Conservation (phyloP, 2,329 filamentous ascomycete species). For the Pseudogymnoascus sp. region DNA sequence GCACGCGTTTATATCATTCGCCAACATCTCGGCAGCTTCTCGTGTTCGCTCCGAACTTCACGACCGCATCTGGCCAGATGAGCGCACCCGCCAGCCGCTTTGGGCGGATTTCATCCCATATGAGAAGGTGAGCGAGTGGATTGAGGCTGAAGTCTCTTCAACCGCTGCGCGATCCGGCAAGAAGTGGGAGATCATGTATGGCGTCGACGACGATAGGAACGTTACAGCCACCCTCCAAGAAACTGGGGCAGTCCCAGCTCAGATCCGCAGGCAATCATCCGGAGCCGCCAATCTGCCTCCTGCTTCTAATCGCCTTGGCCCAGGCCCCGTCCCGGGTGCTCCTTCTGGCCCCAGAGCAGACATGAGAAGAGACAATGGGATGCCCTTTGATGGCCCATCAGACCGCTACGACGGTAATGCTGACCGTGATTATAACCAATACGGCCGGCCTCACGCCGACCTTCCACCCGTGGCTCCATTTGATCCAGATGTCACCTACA, state of each 20-base stretch:
- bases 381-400: not conserved
- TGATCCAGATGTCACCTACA: constrained; percentile 19
- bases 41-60: constrained; percentile 72
- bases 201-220: constrained; percentile 44
- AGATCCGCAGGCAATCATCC: constrained; percentile 8
- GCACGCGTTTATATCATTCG: constrained; percentile 75
- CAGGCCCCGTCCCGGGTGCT: constrained; percentile 17
- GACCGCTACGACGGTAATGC: not conserved
- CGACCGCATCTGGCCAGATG: constrained; percentile 74
- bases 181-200: constrained; percentile 70
- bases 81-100: constrained; percentile 72
- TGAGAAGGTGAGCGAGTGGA: constrained; percentile 65
- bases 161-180: constrained; percentile 32
- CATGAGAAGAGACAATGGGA: not conserved
- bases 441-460: not conserved
- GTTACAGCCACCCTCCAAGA: constrained; percentile 51
- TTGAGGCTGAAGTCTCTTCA: constrained; percentile 54
- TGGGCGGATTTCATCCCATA: constrained; percentile 87
- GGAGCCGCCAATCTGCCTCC: not conserved
- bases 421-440: not conserved
- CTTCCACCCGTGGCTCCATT: not conserved
- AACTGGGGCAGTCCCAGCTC: constrained; percentile 23
- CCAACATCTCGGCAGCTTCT: constrained; percentile 59
- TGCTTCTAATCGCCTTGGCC: not conserved
- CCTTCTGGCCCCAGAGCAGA: constrained; percentile 28